These are phyloP conservation scores for Adansonia digitata DNA, from an alignment of 345 rosid species.

Conservation along the genomic window DNA sequence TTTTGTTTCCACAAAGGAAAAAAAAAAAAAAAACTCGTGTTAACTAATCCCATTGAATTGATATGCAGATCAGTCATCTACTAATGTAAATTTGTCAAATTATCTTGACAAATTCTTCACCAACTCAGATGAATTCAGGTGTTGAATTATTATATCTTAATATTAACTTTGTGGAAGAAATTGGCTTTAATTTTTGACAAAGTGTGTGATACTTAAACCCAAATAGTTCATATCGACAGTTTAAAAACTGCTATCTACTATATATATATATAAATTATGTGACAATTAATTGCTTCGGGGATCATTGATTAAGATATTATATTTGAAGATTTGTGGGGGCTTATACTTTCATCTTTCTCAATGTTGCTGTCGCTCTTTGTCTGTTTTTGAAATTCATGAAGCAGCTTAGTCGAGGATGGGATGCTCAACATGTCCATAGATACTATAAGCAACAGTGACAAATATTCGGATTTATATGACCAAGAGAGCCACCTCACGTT, in stretches of 20 bases:
- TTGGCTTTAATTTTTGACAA: background rate
- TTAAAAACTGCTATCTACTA: too few species aligned
- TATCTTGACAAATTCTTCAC: background rate
- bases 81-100: background rate
- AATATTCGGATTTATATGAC: background rate
- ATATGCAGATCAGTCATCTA: background rate
- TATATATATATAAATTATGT: too few species aligned
- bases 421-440: background rate
- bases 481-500: background rate
- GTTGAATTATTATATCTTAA: background rate
- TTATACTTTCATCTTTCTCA: background rate
- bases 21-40: background rate
- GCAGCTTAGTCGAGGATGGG: constrained; percentile 7
- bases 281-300: background rate
- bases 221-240: background rate
- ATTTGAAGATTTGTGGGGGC: background rate
- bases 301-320: background rate
- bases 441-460: background rate
- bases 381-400: constrained; percentile 5
- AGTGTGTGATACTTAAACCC: too few species aligned
- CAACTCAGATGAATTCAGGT: background rate
- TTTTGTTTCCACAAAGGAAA: background rate
- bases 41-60: background rate
- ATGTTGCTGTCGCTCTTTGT: constrained; percentile 1
- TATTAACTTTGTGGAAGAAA: background rate